phyloP scores from a whole-genome alignment of 257 asterid genomes.

The Buddleja alternifolia region DNA sequence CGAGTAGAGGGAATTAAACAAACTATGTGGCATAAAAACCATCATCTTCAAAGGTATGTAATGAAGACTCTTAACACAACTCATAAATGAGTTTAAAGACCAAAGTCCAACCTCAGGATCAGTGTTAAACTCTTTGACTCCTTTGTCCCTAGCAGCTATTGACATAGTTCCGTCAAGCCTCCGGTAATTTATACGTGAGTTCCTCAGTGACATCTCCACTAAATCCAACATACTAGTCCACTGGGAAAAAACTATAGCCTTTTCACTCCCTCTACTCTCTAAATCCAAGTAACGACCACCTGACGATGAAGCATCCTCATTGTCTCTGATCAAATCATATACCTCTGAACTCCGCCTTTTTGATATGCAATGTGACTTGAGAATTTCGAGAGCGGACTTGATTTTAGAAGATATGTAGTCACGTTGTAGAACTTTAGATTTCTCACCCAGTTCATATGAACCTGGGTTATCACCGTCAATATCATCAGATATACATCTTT shows the following conservation, averaged over 20 bases:
- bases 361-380: constrained; percentile 53
- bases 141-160: constrained; percentile 89
- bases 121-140: constrained; percentile 88
- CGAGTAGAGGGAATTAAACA: constrained; percentile 6
- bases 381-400: constrained; percentile 68
- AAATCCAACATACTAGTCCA: constrained; percentile 98
- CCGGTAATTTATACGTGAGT: constrained; percentile 54
- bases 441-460: constrained; percentile 47
- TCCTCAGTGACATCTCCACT: constrained; percentile 71
- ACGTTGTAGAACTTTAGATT: constrained; percentile 49
- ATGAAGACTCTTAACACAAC: constrained; percentile 11
- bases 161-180: constrained; percentile 99
- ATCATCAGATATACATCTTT: constrained; percentile 60
- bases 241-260: constrained; percentile 95
- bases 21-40: not conserved
- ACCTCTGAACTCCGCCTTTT: constrained; percentile 37
- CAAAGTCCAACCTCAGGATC: constrained; percentile 70
- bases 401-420: constrained; percentile 80
- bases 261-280: constrained; percentile 52
- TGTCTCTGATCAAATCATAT: constrained; percentile 32
- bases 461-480: constrained; percentile 44
- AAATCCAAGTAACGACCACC: constrained; percentile 34
- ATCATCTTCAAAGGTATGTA: not conserved
- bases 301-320: constrained; percentile 49
- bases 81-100: constrained; percentile 5